These are phyloP conservation scores for Paracoccidioides brasiliensis DNA, from an alignment of 2,329 filamentous ascomycete species.

Conservation along the genomic window DNA sequence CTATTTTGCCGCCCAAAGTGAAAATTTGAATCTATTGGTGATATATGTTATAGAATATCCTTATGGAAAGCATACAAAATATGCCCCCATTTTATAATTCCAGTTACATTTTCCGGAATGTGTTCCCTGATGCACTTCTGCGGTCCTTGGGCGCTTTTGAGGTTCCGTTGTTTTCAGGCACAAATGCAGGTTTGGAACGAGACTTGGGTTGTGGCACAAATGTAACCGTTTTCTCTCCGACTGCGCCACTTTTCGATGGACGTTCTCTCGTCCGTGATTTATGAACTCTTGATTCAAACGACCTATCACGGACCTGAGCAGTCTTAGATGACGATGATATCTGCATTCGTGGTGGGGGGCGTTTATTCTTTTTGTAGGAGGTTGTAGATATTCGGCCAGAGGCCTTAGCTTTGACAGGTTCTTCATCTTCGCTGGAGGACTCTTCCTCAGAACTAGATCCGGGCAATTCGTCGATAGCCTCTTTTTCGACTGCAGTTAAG, in stretches of 20 bases:
- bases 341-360: slow-evolving; percentile 41
- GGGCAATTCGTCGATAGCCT: slow-evolving; percentile 41
- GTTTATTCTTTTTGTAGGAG: slow-evolving; percentile 43
- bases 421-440: slow-evolving; percentile 21
- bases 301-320: slow-evolving; percentile 36
- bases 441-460: slow-evolving; percentile 28
- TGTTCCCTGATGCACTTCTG: slow-evolving; percentile 37
- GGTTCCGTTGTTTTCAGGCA: slow-evolving; percentile 11
- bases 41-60: background rate
- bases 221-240: slow-evolving; percentile 44
- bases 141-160: slow-evolving; percentile 29
- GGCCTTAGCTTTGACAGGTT: slow-evolving; percentile 18
- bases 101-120: slow-evolving; percentile 34
- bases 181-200: slow-evolving; percentile 13
- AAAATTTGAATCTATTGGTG: slow-evolving; percentile 1
- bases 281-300: slow-evolving; percentile 45
- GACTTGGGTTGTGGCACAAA: slow-evolving; percentile 42
- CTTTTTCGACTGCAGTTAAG: slow-evolving; percentile 51
- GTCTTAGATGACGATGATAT: slow-evolving; percentile 40
- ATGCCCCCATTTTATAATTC: background rate
- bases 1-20: slow-evolving; percentile 4
- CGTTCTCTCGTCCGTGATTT: slow-evolving; percentile 28
- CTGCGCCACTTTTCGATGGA: slow-evolving; percentile 23
- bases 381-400: slow-evolving; percentile 39
- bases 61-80: background rate